phyloP scores from a whole-genome alignment of 129 eudicot genomes.

The sunflower (Helianthus annuus) region HanXRQr2.0-SUNRISE NC_035440.2:9869131-9869630 shows the following conservation, averaged over 20 bases:
- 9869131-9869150: not conserved
- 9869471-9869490: not conserved
- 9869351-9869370: not conserved
- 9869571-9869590: too few relatives aligned
- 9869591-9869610: too few relatives aligned
- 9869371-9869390: not conserved
- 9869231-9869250: too few relatives aligned
- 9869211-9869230: too few relatives aligned
- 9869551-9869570: too few relatives aligned
- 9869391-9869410: not conserved
- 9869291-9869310: not conserved
- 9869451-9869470: not conserved
- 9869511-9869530: not conserved
- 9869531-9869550: too few relatives aligned
- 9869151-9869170: not conserved
- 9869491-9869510: too few relatives aligned
- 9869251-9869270: too few relatives aligned
- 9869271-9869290: not conserved
- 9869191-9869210: too few relatives aligned
- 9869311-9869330: not conserved
- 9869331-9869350: too few relatives aligned
- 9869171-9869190: too few relatives aligned
- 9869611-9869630: too few relatives aligned
- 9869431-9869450: not conserved
- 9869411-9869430: not conserved